phyloP scores from a whole-genome alignment of 2,329 filamentous ascomycete species.

The Nothophoma quercina region DNA sequence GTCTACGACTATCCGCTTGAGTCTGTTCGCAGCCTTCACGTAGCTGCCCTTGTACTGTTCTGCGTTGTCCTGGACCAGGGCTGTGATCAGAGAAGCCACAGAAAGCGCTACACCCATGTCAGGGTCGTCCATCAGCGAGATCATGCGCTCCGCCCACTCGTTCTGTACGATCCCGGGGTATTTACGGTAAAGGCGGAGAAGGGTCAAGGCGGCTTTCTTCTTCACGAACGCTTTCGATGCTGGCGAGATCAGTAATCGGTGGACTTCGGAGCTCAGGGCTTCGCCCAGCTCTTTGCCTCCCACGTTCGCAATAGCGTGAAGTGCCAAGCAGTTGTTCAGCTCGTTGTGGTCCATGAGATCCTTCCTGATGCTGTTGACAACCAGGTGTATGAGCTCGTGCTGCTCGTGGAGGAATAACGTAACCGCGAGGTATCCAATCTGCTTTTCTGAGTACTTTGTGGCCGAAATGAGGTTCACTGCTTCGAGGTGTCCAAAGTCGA shows the following conservation, averaged over 20 bases:
- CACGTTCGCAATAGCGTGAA: slow-evolving; percentile 98
- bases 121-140: slow-evolving; percentile 96
- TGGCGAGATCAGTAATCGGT: slow-evolving; percentile 93
- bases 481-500: slow-evolving; percentile 98
- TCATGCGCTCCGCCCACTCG: slow-evolving; percentile 97
- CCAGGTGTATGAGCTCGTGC: slow-evolving; percentile 92
- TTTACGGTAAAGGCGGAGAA: slow-evolving; percentile 93
- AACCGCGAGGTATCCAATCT: slow-evolving; percentile 97
- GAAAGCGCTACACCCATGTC: slow-evolving; percentile 95
- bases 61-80: slow-evolving; percentile 90
- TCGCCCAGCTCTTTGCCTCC: slow-evolving; percentile 97
- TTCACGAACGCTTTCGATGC: slow-evolving; percentile 97
- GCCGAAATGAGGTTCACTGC: slow-evolving; percentile 97
- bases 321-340: slow-evolving; percentile 92
- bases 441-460: slow-evolving; percentile 97
- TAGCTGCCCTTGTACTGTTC: slow-evolving; percentile 95
- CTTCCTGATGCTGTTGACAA: slow-evolving; percentile 98
- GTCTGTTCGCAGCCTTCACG: slow-evolving; percentile 85
- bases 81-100: slow-evolving; percentile 94
- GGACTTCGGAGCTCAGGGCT: slow-evolving; percentile 88
- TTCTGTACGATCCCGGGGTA: slow-evolving; percentile 91
- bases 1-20: slow-evolving; percentile 91
- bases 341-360: slow-evolving; percentile 95
- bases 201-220: slow-evolving; percentile 95
- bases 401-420: slow-evolving; percentile 97